Evolutionary conservation across 257 asterid genomes (phyloP), one percentile per base, ranked within the genome.

Genomic region (Nicotiana otophora): DNA sequence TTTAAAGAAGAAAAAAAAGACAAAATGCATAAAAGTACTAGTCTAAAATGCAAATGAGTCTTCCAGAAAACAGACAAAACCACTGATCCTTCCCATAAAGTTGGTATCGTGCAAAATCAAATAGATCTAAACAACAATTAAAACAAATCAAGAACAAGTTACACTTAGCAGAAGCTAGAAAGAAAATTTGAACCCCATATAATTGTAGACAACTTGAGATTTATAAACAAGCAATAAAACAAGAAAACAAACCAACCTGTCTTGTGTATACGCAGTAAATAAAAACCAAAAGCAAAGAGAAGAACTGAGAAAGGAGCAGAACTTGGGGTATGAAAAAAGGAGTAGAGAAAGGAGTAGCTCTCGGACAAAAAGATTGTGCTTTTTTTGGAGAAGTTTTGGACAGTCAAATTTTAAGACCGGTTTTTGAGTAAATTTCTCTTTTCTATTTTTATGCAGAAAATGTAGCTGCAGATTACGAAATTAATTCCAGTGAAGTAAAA

Each of bases 81-180:
- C 4, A n/a, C 26, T 48, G 80, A 75, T 48, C 39, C 62, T 14
- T 48, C 4, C 42, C 9, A 46, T 26, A 26, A 74, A 74, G 46
- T 48, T 26, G 80, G 16, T 15, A 75, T 75, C 63, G 14, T 51
- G 46, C 80, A 75, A 51, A 51, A 75, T 75, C 39, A 75, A 75
- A 75, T 58, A 75, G 80, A 75, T 75, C 80, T 75, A 75, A 74
- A 74, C 42, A 74, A 26, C 60, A 42, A 70, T 20, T 70, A 42
- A 70, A 42, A 70, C 78, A 72, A 46, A 72, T 72, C 79, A 72
- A 72, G 39, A 46, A 46, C 60, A 46, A 23, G 61, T 46, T 30
- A 65, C 75, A 33, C 26, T 11, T 33, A 7, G 75, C 51, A 66
- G 23, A 66, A 28, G 10, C 39, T 64, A 64, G 0, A 64, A 64